A percentile compares a stretch with the other conserved stretches of the same genome.
phyloP scores from a whole-genome alignment of 495 filamentous ascomycete genomes.

The Daldinia loculata region DNA sequence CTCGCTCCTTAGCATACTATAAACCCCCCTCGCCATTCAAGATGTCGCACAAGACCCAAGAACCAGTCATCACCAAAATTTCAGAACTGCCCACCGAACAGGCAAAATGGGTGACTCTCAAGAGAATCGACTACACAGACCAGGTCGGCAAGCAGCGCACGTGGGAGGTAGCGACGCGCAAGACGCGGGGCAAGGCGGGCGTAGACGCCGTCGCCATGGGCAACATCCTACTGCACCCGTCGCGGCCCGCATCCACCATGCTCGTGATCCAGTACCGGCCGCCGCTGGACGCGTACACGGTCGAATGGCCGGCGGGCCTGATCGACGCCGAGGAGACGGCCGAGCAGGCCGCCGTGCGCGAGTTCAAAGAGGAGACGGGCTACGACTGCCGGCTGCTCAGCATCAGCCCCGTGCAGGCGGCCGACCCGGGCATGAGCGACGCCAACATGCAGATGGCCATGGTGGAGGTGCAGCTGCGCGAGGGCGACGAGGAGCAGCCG shows the following conservation, averaged over 20 bases:
- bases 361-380: conserved; percentile 91
- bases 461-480: conserved; percentile 73
- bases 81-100: conserved; percentile 54
- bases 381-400: conserved; percentile 60
- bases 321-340: conserved; percentile 81
- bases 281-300: conserved; percentile 75
- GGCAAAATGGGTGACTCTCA: conserved; percentile 62
- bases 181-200: conserved; percentile 59
- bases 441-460: conserved; percentile 85
- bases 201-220: conserved; percentile 66
- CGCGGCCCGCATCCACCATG: conserved; percentile 56
- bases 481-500: conserved; percentile 63
- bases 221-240: conserved; percentile 61
- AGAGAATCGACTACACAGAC: conserved; percentile 61
- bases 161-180: conserved; percentile 64
- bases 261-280: conserved; percentile 74
- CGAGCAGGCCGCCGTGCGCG: conserved; percentile 80
- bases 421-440: conserved; percentile 76
- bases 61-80: conserved; percentile 57
- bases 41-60: conserved; percentile 47
- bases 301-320: conserved; percentile 86
- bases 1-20: neutral
- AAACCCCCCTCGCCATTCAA: neutral
- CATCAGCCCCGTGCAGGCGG: conserved; percentile 50
- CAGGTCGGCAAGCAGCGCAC: conserved; percentile 58